Conservation (phyloP, 2,329 filamentous ascomycete genomes). For the Xylaria sp. region DNA sequence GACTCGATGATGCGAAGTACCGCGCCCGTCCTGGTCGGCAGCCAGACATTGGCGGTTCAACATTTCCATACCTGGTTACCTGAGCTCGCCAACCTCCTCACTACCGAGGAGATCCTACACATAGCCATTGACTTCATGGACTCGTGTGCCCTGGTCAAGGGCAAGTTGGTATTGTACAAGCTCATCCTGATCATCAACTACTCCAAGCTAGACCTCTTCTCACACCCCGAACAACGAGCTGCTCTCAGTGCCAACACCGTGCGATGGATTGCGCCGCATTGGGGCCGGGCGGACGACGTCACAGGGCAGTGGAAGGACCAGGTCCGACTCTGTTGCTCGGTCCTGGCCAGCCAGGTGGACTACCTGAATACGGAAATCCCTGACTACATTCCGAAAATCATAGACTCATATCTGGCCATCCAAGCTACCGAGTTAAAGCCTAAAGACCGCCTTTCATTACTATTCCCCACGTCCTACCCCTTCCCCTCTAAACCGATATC, state of each 20-base stretch:
- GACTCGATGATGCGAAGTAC: slow-evolving; percentile 88
- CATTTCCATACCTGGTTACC: slow-evolving; percentile 98
- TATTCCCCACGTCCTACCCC: slow-evolving; percentile 89
- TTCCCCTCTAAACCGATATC: slow-evolving; percentile 75
- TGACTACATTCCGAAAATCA: slow-evolving; percentile 86
- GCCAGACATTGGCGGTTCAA: slow-evolving; percentile 91
- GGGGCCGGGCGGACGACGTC: slow-evolving; percentile 74
- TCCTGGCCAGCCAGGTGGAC: slow-evolving; percentile 82
- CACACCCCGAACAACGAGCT: slow-evolving; percentile 72
- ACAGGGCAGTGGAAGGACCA: slow-evolving; percentile 91
- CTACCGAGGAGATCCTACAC: slow-evolving; percentile 82
- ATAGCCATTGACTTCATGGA: slow-evolving; percentile 94
- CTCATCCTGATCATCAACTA: slow-evolving; percentile 92
- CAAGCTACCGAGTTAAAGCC: slow-evolving; percentile 56
- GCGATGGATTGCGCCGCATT: slow-evolving; percentile 90
- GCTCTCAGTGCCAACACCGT: slow-evolving; percentile 80
- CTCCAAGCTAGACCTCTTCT: slow-evolving; percentile 79
- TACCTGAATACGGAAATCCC: slow-evolving; percentile 80
- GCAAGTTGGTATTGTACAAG: slow-evolving; percentile 90
- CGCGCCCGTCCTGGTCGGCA: slow-evolving; percentile 85
- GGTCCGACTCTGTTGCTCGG: slow-evolving; percentile 88
- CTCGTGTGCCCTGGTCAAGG: slow-evolving; percentile 82
- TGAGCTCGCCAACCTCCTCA: slow-evolving; percentile 76
- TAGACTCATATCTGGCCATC: slow-evolving; percentile 84
- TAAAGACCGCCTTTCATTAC: slow-evolving; percentile 74